Percentiles rank a stretch among this genome's conserved stretches.
Conservation (phyloP, 2,329 filamentous ascomycete species). For the Cladophialophora carrionii region DNA sequence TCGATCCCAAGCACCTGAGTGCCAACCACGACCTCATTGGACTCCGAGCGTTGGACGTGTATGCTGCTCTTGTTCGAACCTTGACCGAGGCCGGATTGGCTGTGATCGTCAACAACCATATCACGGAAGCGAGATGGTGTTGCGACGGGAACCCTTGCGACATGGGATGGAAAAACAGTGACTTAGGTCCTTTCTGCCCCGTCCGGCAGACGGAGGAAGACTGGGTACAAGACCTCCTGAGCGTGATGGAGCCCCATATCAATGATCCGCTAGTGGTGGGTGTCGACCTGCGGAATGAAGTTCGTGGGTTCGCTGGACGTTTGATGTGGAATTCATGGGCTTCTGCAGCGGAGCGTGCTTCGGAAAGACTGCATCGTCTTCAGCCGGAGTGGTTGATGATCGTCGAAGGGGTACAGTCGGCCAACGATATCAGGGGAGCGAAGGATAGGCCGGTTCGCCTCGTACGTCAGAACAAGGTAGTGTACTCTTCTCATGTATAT, state of each 20-base stretch:
- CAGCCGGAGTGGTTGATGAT: conserved; percentile 68
- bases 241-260: conserved; percentile 63
- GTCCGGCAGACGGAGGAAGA: conserved; percentile 66
- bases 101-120: conserved; percentile 72
- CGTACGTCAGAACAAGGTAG: conserved; percentile 59
- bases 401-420: conserved; percentile 68
- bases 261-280: conserved; percentile 66
- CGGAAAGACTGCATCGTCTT: conserved; percentile 63
- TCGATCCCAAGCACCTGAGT: conserved; percentile 56
- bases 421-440: conserved; percentile 66
- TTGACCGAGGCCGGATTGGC: conserved; percentile 66
- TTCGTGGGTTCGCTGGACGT: conserved; percentile 69
- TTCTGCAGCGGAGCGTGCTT: conserved; percentile 64
- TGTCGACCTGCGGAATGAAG: conserved; percentile 70
- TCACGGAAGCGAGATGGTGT: conserved; percentile 70
- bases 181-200: conserved; percentile 63
- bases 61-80: conserved; percentile 61
- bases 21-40: conserved; percentile 66
- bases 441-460: conserved; percentile 61
- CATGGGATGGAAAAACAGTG: conserved; percentile 67
- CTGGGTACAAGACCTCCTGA: conserved; percentile 69
- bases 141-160: conserved; percentile 71
- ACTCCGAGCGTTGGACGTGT: conserved; percentile 62
- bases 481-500: conserved; percentile 72
- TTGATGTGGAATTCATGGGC: conserved; percentile 70